phyloP scores from a whole-genome alignment of 257 asterid species.

The Capsicum baccatum region DNA sequence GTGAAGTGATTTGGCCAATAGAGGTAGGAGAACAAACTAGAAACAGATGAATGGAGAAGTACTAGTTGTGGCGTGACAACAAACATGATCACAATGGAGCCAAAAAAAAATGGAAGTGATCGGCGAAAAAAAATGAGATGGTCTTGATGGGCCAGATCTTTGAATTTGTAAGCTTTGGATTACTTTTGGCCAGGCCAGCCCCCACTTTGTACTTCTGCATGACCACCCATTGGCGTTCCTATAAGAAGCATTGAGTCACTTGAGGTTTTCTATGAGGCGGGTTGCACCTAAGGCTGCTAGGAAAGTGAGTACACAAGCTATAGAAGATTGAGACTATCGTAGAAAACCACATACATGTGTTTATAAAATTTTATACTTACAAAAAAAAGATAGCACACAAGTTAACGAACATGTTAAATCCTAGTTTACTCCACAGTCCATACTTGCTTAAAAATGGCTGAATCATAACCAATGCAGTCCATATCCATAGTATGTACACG shows the following conservation, averaged over 20 bases:
- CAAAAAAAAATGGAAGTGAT: background rate
- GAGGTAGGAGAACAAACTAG: constrained; percentile 18
- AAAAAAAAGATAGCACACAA: background rate
- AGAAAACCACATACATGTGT: background rate
- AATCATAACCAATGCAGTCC: background rate
- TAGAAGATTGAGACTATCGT: background rate
- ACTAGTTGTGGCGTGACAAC: background rate
- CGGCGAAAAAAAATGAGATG: background rate
- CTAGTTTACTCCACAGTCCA: background rate
- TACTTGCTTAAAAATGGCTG: constrained; percentile 6
- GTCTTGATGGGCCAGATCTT: background rate
- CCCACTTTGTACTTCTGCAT: constrained; percentile 1
- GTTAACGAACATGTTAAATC: background rate
- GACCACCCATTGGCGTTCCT: background rate
- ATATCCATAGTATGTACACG: constrained; percentile 7
- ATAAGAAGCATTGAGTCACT: background rate
- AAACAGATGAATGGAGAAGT: constrained; percentile 5
- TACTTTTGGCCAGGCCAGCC: constrained; percentile 1
- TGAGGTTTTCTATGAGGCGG: background rate
- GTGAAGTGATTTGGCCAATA: constrained; percentile 8
- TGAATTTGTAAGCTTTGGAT: background rate
- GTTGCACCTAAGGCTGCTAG: background rate
- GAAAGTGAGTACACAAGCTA: background rate
- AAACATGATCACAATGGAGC: background rate
- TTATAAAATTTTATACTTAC: background rate